Evolutionary conservation across 768 basidiomycete species (phyloP).

Genomic region (Tylopilus felleus): DNA sequence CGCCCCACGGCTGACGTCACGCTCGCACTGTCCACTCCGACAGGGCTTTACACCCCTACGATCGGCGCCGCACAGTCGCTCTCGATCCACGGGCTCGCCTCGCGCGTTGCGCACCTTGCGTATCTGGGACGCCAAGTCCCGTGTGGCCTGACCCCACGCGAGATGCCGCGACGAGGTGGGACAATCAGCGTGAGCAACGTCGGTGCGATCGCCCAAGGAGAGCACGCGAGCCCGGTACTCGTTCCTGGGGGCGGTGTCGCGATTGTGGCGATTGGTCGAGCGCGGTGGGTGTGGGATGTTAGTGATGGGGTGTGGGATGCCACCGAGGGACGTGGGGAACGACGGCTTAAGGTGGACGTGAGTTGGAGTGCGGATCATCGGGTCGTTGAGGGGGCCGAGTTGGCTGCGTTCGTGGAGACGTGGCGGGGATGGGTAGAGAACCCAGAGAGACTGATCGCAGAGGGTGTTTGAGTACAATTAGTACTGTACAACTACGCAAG

Average conservation of each 20-base stretch:
- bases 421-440: slow-evolving; percentile 80
- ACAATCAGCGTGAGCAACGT: slow-evolving; percentile 82
- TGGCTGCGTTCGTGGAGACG: slow-evolving; percentile 83
- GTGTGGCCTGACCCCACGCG: slow-evolving; percentile 55
- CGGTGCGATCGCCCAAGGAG: slow-evolving; percentile 73
- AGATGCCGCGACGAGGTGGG: slow-evolving; percentile 74
- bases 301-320: slow-evolving; percentile 36
- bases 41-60: slow-evolving; percentile 81
- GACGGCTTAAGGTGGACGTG: slow-evolving; percentile 57
- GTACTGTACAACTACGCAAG: background rate
- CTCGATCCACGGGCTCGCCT: slow-evolving; percentile 60
- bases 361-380: slow-evolving; percentile 89
- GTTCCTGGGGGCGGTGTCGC: slow-evolving; percentile 83
- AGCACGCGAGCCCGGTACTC: slow-evolving; percentile 68
- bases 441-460: slow-evolving; percentile 65
- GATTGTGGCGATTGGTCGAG: slow-evolving; percentile 77
- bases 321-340: slow-evolving; percentile 35
- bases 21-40: slow-evolving; percentile 75
- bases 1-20: slow-evolving; percentile 74
- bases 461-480: slow-evolving; percentile 32
- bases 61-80: slow-evolving; percentile 50
- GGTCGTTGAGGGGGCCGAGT: slow-evolving; percentile 84
- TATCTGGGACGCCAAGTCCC: slow-evolving; percentile 67
- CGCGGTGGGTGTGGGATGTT: slow-evolving; percentile 76
- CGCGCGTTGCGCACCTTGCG: slow-evolving; percentile 56